A percentile compares a stretch with the other conserved stretches of the same genome.
These are phyloP conservation scores for Ceratocystis lukuohia DNA, from an alignment of 2,329 filamentous ascomycete genomes.

Conservation along the genomic window DNA sequence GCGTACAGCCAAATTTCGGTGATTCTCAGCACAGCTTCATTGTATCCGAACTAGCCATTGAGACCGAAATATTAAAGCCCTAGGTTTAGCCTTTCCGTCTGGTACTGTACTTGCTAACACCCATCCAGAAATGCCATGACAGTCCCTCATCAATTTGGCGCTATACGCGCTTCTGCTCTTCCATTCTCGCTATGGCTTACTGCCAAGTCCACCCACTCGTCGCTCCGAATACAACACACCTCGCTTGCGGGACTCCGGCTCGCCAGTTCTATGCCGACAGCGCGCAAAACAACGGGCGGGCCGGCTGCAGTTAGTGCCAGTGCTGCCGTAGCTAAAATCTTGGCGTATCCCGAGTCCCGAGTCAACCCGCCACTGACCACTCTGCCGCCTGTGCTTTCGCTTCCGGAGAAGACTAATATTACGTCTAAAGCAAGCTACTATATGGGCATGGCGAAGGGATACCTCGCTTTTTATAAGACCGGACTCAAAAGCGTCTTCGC, in stretches of 20 bases:
- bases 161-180: background rate
- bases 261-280: background rate
- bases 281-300: background rate
- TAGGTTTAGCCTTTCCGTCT: background rate
- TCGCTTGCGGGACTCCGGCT: background rate
- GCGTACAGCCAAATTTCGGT: background rate
- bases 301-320: background rate
- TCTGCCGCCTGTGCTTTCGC: conserved; percentile 53
- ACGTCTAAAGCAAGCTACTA: conserved; percentile 37
- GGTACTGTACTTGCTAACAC: too few relatives aligned
- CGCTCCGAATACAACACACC: background rate
- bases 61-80: too few relatives aligned
- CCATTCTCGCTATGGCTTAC: background rate
- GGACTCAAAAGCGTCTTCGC: conserved; percentile 61
- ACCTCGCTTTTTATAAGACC: conserved; percentile 74
- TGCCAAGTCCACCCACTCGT: background rate
- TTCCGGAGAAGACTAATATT: conserved; percentile 40
- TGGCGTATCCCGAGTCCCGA: conserved; percentile 13
- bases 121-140: conserved; percentile 2
- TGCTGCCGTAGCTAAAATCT: background rate
- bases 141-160: background rate
- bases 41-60: background rate
- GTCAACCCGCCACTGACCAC: conserved; percentile 63
- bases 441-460: conserved; percentile 56
- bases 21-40: background rate